A percentile compares a stretch with the other conserved stretches of the same genome.
These are phyloP conservation scores for Heliophila coronopifolia DNA, from an alignment of 441 rosid species.

Conservation along the genomic window DNA sequence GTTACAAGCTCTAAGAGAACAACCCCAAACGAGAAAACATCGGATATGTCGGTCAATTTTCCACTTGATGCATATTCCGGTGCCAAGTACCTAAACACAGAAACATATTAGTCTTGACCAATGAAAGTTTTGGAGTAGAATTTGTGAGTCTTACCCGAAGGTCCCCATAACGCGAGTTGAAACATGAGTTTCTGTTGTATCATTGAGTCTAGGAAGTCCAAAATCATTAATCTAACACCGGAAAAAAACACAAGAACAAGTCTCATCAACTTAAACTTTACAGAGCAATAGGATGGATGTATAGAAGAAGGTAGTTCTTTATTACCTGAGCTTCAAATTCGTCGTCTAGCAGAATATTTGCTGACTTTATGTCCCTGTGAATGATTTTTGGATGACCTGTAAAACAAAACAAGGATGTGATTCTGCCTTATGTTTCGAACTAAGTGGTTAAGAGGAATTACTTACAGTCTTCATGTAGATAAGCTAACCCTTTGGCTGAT, in stretches of 20 bases:
- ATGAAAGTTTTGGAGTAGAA: too few relatives aligned
- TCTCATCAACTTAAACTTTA: too few relatives aligned
- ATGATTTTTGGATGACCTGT: conserved; percentile 83
- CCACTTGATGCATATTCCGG: conserved; percentile 95
- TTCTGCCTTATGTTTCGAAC: too few relatives aligned
- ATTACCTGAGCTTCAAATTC: conserved; percentile 69
- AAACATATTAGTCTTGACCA: background rate
- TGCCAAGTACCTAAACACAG: conserved; percentile 61
- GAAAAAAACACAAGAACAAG: too few relatives aligned
- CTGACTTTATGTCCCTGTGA: conserved; percentile 77
- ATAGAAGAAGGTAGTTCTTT: too few relatives aligned
- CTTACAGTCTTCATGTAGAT: conserved; percentile 97
- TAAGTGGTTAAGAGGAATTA: too few relatives aligned
- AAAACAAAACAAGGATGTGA: too few relatives aligned
- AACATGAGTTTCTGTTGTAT: conserved; percentile 78
- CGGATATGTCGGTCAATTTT: conserved; percentile 82
- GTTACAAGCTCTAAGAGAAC: conserved; percentile 76
- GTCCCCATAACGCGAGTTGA: conserved; percentile 97
- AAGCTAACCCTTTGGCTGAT: conserved; percentile 92
- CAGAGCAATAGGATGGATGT: too few relatives aligned
- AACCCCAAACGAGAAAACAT: conserved; percentile 85
- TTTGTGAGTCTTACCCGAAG: conserved; percentile 90
- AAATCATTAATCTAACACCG: too few relatives aligned
- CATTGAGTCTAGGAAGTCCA: too few relatives aligned
- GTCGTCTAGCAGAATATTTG: conserved; percentile 71